phyloP scores from a whole-genome alignment of 805 yeast genomes.

The Starmerella bombi region DNA sequence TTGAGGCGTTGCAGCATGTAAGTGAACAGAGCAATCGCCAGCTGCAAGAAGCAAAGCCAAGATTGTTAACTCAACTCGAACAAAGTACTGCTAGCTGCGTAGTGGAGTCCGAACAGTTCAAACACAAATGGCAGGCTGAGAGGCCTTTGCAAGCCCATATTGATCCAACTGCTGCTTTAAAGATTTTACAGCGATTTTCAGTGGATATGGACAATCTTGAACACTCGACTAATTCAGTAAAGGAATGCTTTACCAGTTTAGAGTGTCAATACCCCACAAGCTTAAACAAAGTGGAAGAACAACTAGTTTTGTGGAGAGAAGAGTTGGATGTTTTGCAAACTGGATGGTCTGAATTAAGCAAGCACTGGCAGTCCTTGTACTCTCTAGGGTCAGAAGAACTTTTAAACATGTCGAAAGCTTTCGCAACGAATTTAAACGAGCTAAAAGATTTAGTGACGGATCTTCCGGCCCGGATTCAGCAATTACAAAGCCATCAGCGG shows the following conservation, averaged over 20 bases:
- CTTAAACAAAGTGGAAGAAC: not conserved
- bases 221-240: not conserved
- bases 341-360: slow-evolving; percentile 1
- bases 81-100: not conserved
- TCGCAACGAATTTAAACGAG: not conserved
- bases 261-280: not conserved
- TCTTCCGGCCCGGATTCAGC: slow-evolving; percentile 2
- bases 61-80: slow-evolving; percentile 28
- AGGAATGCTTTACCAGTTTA: not conserved
- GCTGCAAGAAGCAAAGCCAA: slow-evolving; percentile 21
- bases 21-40: not conserved
- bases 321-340: slow-evolving; percentile 1
- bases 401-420: not conserved
- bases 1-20: not conserved
- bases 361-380: not conserved
- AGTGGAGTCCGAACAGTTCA: not conserved
- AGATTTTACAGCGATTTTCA: not conserved
- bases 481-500: not conserved
- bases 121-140: slow-evolving; percentile 5
- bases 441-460: not conserved
- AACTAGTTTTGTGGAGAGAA: not conserved
- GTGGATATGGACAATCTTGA: not conserved
- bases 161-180: slow-evolving; percentile 7
- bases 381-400: not conserved
- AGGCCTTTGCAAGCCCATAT: slow-evolving; percentile 9